Conservation (phyloP, 257 asterid species). For the Oldenlandia corymbosa region DNA sequence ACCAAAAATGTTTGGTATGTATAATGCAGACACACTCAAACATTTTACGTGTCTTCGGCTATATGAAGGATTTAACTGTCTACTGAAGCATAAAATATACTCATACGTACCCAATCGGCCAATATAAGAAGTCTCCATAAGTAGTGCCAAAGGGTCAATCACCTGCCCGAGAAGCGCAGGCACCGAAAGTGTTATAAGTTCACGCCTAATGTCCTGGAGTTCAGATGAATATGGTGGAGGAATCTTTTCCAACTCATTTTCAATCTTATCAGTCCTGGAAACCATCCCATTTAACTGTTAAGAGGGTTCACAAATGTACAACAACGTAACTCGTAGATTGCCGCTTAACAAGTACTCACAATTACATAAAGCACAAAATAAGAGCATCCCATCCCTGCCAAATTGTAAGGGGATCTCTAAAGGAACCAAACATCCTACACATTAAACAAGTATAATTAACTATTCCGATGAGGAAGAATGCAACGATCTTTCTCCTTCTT, state of each 20-base stretch:
- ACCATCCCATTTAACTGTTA: not conserved
- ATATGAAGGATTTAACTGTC: not conserved
- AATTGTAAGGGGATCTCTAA: not conserved
- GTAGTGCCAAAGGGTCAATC: too few relatives aligned
- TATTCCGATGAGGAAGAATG: too few relatives aligned
- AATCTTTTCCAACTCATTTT: constrained; percentile 25
- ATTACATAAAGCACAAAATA: not conserved
- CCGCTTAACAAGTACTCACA: too few relatives aligned
- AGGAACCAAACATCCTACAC: not conserved
- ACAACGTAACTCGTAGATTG: not conserved
- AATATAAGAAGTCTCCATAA: constrained; percentile 76
- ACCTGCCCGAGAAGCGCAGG: too few relatives aligned
- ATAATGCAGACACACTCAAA: too few relatives aligned
- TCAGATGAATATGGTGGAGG: constrained; percentile 22
- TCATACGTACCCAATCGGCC: constrained; percentile 73
- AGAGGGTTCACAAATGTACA: not conserved
- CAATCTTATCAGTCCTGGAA: constrained; percentile 14
- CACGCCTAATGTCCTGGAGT: constrained; percentile 41
- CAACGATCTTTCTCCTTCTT: too few relatives aligned
- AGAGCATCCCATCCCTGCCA: not conserved
- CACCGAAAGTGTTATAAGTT: constrained; percentile 61
- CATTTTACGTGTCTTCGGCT: not conserved
- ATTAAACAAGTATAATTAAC: not conserved
- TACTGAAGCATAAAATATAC: too few relatives aligned
- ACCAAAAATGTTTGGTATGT: not conserved